A percentile compares a stretch with the other conserved stretches of the same genome.
These are phyloP conservation scores for Saccharum spontaneum DNA, from an alignment of 176 grass and related monocot species.

Conservation along the genomic window DNA sequence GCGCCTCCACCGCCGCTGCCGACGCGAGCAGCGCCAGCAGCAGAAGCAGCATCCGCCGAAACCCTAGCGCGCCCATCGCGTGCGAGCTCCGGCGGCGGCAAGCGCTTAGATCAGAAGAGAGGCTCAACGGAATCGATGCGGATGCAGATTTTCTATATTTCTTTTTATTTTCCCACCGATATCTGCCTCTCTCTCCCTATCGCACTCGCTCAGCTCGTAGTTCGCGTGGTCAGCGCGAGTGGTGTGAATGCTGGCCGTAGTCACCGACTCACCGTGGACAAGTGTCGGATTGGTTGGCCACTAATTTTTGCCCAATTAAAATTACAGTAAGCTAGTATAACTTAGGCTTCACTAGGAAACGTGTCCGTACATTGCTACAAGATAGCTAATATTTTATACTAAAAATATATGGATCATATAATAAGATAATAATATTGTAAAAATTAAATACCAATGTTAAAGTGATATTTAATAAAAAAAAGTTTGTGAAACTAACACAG, in stretches of 20 bases:
- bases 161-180: background rate
- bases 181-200: background rate
- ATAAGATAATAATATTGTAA: too few relatives aligned
- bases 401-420: too few relatives aligned
- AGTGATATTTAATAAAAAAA: too few relatives aligned
- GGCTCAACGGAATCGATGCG: background rate
- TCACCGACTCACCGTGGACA: too few relatives aligned
- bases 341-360: too few relatives aligned
- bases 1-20: conserved; percentile 40
- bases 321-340: too few relatives aligned
- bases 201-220: background rate
- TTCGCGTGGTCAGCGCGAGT: background rate
- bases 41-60: background rate
- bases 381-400: too few relatives aligned
- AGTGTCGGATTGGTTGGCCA: too few relatives aligned
- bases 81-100: conserved; percentile 6
- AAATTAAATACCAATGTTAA: too few relatives aligned
- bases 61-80: conserved; percentile 41
- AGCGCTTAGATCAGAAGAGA: conserved; percentile 38
- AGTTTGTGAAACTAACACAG: too few relatives aligned
- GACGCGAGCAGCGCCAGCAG: conserved; percentile 15
- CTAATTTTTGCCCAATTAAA: too few relatives aligned
- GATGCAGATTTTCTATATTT: conserved; percentile 13
- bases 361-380: too few relatives aligned
- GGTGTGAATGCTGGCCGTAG: background rate